Percentiles rank a stretch among this genome's conserved stretches.
Conservation (phyloP, 768 basidiomycete species). For the Botryobasidium botryosum region DNA sequence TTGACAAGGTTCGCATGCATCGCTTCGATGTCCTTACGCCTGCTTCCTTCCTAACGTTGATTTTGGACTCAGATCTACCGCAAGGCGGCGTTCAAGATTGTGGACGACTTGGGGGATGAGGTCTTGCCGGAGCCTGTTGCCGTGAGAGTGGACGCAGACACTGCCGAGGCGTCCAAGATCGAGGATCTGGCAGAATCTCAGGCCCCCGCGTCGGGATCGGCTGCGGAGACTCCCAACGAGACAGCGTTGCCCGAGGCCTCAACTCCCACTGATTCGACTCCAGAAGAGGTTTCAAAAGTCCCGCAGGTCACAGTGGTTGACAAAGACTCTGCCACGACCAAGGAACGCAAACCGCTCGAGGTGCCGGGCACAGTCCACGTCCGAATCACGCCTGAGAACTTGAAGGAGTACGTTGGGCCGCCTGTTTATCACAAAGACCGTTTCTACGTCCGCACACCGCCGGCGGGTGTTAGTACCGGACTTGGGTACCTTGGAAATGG, state of each 20-base stretch:
- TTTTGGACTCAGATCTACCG: constrained; percentile 70
- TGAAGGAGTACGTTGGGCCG: constrained; percentile 95
- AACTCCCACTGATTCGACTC: constrained; percentile 13
- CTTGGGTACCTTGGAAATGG: constrained; percentile 94
- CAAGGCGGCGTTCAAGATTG: constrained; percentile 85
- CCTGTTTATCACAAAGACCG: constrained; percentile 90
- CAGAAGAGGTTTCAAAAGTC: constrained; percentile 14
- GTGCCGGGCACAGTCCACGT: constrained; percentile 70
- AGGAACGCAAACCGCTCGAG: constrained; percentile 58
- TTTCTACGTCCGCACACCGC: constrained; percentile 64
- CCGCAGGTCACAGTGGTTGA: no score
- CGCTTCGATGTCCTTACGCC: not conserved
- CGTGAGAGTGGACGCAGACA: not conserved
- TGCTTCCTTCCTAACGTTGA: not conserved
- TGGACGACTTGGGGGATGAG: constrained; percentile 78
- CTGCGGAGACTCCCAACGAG: constrained; percentile 7
- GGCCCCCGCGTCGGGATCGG: constrained; percentile 11
- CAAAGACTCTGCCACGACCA: constrained; percentile 53
- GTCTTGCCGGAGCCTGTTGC: constrained; percentile 60
- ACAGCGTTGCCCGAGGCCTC: constrained; percentile 33
- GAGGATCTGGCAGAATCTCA: no score
- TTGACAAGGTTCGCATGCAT: constrained; percentile 61
- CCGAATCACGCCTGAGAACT: constrained; percentile 63
- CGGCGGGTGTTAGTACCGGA: constrained; percentile 87
- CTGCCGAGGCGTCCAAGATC: constrained; percentile 16